A percentile compares a stretch with the other conserved stretches of the same genome.
These are phyloP conservation scores for Psilocybe subaeruginosa DNA, from an alignment of 768 basidiomycete genomes.

Conservation along the genomic window DNA sequence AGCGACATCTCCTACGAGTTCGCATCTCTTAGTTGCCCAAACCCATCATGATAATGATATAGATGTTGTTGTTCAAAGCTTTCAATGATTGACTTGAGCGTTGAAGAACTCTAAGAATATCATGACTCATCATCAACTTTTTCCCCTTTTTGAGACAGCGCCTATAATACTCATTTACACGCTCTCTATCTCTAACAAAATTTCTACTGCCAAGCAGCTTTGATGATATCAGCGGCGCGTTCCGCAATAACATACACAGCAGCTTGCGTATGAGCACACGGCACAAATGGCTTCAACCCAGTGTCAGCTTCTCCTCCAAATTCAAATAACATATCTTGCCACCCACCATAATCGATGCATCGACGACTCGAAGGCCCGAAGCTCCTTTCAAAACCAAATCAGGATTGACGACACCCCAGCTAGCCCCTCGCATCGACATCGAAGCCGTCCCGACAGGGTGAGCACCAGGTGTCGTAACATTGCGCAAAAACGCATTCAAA, in stretches of 20 bases:
- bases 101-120: too few species aligned
- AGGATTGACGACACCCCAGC: conserved; percentile 34
- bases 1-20: too few species aligned
- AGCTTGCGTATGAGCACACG: conserved; percentile 19
- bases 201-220: conserved; percentile 2
- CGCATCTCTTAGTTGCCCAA: too few species aligned
- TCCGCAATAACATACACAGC: conserved; percentile 20
- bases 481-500: conserved; percentile 23
- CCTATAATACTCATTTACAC: too few species aligned
- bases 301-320: not conserved
- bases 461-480: conserved; percentile 17
- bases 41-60: too few species aligned
- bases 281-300: conserved; percentile 16
- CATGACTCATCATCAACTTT: too few species aligned
- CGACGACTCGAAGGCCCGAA: conserved; percentile 34
- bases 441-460: conserved; percentile 32
- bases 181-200: too few species aligned
- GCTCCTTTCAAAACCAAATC: conserved; percentile 32
- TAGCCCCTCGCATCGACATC: conserved; percentile 25
- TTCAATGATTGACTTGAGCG: too few species aligned
- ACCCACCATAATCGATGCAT: conserved; percentile 35
- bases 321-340: not conserved
- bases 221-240: conserved; percentile 18
- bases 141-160: too few species aligned
- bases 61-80: too few species aligned